phyloP scores from a whole-genome alignment of 1,284 basidiomycete species.

The Afroboletus lepidellus region DNA sequence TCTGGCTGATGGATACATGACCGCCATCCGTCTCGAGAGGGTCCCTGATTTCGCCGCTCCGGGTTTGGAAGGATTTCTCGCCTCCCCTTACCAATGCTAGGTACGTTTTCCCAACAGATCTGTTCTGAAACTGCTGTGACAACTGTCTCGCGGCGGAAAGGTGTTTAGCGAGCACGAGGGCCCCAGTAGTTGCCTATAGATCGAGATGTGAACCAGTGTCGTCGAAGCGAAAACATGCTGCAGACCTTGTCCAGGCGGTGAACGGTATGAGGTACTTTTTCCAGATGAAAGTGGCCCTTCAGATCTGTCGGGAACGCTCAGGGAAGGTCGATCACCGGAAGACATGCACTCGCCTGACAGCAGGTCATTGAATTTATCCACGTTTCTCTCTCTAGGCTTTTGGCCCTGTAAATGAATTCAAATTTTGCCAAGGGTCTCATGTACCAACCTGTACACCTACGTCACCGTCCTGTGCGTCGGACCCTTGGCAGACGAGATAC shows the following conservation, averaged over 20 bases:
- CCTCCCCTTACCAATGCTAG: conserved; percentile 63
- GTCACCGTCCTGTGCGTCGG: conserved; percentile 18
- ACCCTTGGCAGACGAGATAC: conserved; percentile 54
- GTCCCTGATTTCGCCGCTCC: conserved; percentile 45
- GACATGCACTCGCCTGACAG: conserved; percentile 21
- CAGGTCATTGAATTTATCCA: conserved; percentile 34
- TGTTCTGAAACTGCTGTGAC: conserved; percentile 51
- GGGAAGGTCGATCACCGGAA: background rate
- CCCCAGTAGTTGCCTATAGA: conserved; percentile 61
- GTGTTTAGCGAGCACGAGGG: conserved; percentile 54
- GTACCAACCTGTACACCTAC: conserved; percentile 18
- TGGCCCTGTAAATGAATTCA: conserved; percentile 17
- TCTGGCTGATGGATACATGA: conserved; percentile 39
- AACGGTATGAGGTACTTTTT: conserved; percentile 45
- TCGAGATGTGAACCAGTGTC: background rate
- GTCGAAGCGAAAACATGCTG: background rate
- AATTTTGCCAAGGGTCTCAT: conserved; percentile 1
- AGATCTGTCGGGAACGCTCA: conserved; percentile 36
- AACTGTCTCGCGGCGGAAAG: conserved; percentile 45
- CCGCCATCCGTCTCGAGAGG: conserved; percentile 44
- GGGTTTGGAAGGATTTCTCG: conserved; percentile 42
- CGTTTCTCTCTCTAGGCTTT: conserved; percentile 23
- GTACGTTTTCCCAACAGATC: conserved; percentile 57
- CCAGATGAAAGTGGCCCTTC: conserved; percentile 36
- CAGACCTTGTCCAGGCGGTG: conserved; percentile 70